phyloP scores from a whole-genome alignment of 2,329 filamentous ascomycete genomes.

The Aspergillus puulaauensis region DNA sequence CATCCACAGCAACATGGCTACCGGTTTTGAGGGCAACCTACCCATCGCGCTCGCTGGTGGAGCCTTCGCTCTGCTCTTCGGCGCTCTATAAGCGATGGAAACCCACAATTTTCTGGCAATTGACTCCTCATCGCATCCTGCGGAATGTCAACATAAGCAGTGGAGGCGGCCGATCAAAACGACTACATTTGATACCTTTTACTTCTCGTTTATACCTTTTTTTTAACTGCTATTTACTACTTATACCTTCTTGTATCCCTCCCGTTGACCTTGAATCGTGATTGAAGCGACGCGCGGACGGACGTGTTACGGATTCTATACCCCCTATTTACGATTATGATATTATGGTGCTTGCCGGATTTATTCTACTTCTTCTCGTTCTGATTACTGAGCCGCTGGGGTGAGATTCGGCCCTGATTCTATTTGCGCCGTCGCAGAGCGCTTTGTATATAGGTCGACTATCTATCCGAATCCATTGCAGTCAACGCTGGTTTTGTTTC shows the following conservation, averaged over 20 bases:
- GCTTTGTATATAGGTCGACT: constrained; percentile 13
- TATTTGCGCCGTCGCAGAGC: constrained; percentile 6
- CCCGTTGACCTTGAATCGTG: constrained; percentile 2
- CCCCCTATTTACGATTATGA: constrained; percentile 33
- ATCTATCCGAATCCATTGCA: constrained; percentile 8
- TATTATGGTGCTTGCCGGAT: constrained; percentile 28
- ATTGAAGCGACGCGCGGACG: constrained; percentile 6
- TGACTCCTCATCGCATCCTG: not conserved
- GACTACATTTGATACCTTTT: constrained; percentile 8
- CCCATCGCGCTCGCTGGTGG: constrained; percentile 37
- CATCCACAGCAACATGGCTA: constrained; percentile 17
- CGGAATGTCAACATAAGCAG: not conserved
- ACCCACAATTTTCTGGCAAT: not conserved
- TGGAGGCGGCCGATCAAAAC: constrained; percentile 10
- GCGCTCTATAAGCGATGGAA: constrained; percentile 30
- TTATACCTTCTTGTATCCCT: constrained; percentile 20
- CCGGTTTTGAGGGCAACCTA: constrained; percentile 22
- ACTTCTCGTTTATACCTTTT: constrained; percentile 16
- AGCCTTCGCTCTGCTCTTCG: constrained; percentile 38
- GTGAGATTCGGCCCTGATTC: constrained; percentile 5
- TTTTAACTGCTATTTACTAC: constrained; percentile 19
- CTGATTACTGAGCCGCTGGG: constrained; percentile 13
- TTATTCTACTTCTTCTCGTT: constrained; percentile 21
- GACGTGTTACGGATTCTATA: constrained; percentile 30
- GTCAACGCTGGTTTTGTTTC: constrained; percentile 4